A percentile compares a stretch with the other conserved stretches of the same genome.
These are phyloP conservation scores for Xerocomus brunneocitrinus DNA, from an alignment of 768 basidiomycete species.

Conservation along the genomic window DNA sequence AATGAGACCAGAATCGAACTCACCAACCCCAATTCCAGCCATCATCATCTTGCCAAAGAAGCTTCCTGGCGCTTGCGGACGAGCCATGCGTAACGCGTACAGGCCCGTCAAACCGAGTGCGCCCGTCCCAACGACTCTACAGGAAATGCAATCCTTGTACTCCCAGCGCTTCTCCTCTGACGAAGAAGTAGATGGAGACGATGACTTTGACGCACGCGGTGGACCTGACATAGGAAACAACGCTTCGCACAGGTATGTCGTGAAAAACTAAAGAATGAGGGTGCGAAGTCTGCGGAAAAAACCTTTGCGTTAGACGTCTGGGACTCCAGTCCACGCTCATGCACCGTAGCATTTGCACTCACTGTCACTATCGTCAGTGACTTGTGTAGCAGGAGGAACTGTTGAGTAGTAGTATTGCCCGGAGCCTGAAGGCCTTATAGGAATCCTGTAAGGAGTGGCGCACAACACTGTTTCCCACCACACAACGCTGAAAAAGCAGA, in stretches of 20 bases:
- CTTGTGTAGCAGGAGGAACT: no score
- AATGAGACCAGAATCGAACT: slow-evolving; percentile 14
- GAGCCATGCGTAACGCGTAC: slow-evolving; percentile 64
- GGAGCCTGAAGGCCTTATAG: no score
- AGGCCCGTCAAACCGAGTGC: slow-evolving; percentile 59
- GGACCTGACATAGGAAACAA: slow-evolving; percentile 15
- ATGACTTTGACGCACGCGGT: slow-evolving; percentile 11
- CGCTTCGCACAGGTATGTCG: background rate
- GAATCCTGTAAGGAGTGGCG: no score
- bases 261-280: background rate
- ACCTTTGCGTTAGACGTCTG: background rate
- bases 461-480: no score
- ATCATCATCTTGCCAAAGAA: slow-evolving; percentile 56
- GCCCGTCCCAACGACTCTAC: slow-evolving; percentile 62
- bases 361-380: background rate
- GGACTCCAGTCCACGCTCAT: background rate
- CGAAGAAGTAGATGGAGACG: background rate
- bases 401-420: no score
- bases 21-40: slow-evolving; percentile 60
- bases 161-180: slow-evolving; percentile 9
- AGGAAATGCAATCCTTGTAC: slow-evolving; percentile 59
- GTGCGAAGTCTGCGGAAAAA: background rate
- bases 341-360: background rate
- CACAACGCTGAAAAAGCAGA: no score
- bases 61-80: slow-evolving; percentile 58